These are phyloP conservation scores for Viola odorata DNA, from an alignment of 345 rosid species.

Conservation along the genomic window DNA sequence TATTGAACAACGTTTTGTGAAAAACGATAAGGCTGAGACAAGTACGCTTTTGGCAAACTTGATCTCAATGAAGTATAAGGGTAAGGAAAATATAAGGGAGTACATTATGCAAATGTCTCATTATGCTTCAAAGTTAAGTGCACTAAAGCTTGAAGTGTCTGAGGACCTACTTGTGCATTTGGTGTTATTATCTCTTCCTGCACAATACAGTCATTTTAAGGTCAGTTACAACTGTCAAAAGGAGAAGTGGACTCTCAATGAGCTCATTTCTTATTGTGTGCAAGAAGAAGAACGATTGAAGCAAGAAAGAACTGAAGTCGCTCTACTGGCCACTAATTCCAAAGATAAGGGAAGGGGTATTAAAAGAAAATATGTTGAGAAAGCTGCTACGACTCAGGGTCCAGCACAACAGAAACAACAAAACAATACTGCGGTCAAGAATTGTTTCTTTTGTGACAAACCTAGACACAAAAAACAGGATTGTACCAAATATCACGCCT, in stretches of 20 bases:
- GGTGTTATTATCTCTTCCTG: constrained; percentile 2
- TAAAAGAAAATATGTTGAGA: neutral
- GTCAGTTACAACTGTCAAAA: constrained; percentile 9
- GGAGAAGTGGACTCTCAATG: constrained; percentile 12
- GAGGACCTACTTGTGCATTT: constrained; percentile 2
- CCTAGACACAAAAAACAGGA: neutral
- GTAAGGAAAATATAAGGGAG: neutral
- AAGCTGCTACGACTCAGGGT: neutral
- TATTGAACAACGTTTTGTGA: constrained; percentile 9
- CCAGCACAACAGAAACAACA: neutral
- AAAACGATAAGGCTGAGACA: constrained; percentile 10
- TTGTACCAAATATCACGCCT: neutral
- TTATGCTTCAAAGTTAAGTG: constrained; percentile 5
- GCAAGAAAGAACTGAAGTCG: neutral
- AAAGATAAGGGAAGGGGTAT: neutral
- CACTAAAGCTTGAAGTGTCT: neutral
- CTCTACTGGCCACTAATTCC: neutral
- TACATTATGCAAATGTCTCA: constrained; percentile 7
- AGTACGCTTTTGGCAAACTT: neutral
- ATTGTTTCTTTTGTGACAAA: neutral
- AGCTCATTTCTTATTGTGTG: constrained; percentile 15
- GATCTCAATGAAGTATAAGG: neutral
- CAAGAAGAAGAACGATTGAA: constrained; percentile 9
- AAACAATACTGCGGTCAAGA: neutral
- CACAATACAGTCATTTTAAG: constrained; percentile 12